Evolutionary conservation across 2,329 filamentous ascomycete genomes (phyloP).

Genomic region (Sordariomycetes sp.): DNA sequence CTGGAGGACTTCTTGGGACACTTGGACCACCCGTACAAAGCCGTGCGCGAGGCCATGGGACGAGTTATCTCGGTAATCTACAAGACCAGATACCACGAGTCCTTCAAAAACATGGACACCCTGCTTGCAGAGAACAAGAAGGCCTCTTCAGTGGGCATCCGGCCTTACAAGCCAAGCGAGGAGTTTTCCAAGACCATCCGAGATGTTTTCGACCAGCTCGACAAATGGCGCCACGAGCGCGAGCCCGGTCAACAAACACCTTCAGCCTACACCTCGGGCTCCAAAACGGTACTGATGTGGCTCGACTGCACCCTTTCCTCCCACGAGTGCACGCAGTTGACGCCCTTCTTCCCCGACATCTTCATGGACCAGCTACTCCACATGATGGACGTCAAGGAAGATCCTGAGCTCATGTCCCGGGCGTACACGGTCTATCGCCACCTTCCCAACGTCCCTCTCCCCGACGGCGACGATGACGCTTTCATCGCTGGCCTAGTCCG

Average conservation of each 20-base stretch:
- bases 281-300: slow-evolving; percentile 94
- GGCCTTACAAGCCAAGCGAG: slow-evolving; percentile 69
- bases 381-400: slow-evolving; percentile 99
- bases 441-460: slow-evolving; percentile 88
- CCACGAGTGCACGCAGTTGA: slow-evolving; percentile 83
- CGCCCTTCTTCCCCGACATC: slow-evolving; percentile 80
- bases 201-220: slow-evolving; percentile 69
- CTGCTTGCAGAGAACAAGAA: slow-evolving; percentile 72
- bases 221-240: slow-evolving; percentile 80
- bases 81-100: slow-evolving; percentile 88
- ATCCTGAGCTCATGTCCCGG: slow-evolving; percentile 86
- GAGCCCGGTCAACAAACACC: slow-evolving; percentile 84
- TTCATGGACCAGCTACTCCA: slow-evolving; percentile 92
- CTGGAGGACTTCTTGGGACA: slow-evolving; percentile 82
- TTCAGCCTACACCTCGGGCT: slow-evolving; percentile 88
- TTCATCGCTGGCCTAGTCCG: slow-evolving; percentile 83
- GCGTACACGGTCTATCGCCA: slow-evolving; percentile 97
- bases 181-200: slow-evolving; percentile 66
- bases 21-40: slow-evolving; percentile 95
- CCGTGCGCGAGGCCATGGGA: slow-evolving; percentile 90
- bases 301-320: slow-evolving; percentile 85
- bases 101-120: slow-evolving; percentile 68
- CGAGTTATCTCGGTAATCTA: slow-evolving; percentile 81
- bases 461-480: slow-evolving; percentile 70
- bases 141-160: slow-evolving; percentile 72